Percentiles rank a stretch among this genome's conserved stretches.
These are phyloP conservation scores for Terana coerulea DNA, from an alignment of 768 basidiomycete species.

Conservation along the genomic window DNA sequence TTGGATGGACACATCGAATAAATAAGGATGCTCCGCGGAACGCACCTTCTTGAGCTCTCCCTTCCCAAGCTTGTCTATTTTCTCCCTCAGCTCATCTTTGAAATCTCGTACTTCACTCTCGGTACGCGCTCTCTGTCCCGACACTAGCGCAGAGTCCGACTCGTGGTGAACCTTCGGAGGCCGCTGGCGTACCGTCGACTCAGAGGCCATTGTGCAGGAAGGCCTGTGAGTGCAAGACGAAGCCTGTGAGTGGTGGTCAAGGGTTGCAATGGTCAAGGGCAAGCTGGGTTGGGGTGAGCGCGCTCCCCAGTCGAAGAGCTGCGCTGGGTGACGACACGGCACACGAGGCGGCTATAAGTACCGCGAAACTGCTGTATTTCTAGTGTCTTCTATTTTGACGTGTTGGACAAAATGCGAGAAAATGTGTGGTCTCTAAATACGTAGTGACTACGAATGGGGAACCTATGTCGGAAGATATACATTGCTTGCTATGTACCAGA, in stretches of 20 bases:
- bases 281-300: background rate
- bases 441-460: too few relatives aligned
- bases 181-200: constrained; percentile 2
- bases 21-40: background rate
- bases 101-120: constrained; percentile 11
- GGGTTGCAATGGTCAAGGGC: background rate
- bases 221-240: background rate
- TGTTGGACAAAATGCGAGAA: background rate
- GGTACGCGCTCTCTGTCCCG: background rate
- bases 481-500: too few relatives aligned
- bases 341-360: too few relatives aligned
- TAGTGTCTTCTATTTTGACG: too few relatives aligned
- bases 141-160: constrained; percentile 7
- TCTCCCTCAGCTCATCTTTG: constrained; percentile 20
- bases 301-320: background rate
- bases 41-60: constrained; percentile 24
- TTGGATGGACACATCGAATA: background rate
- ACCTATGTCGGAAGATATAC: too few relatives aligned
- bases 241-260: background rate
- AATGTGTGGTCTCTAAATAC: too few relatives aligned
- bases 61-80: constrained; percentile 23
- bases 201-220: constrained; percentile 1
- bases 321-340: background rate
- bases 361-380: too few relatives aligned
- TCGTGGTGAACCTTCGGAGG: constrained; percentile 2